Conservation (phyloP, 2,329 filamentous ascomycete species). For the Colletotrichum sp. region DNA sequence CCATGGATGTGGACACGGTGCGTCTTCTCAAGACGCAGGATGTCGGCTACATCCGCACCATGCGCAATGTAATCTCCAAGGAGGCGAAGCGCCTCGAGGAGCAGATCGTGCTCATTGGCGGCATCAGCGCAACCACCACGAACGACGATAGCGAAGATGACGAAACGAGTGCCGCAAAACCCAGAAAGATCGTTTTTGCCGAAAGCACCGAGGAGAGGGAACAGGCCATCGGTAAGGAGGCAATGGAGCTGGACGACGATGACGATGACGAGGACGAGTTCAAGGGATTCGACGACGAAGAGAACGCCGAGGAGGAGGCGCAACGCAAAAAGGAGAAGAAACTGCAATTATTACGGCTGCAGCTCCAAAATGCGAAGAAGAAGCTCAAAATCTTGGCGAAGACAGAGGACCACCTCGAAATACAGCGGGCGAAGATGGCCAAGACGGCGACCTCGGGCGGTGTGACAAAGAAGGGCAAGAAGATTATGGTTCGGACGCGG, state of each 20-base stretch:
- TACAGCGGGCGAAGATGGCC: slow-evolving; percentile 67
- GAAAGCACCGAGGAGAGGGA: slow-evolving; percentile 42
- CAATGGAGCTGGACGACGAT: slow-evolving; percentile 26
- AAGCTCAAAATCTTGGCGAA: slow-evolving; percentile 59
- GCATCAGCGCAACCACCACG: slow-evolving; percentile 33
- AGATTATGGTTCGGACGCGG: slow-evolving; percentile 65
- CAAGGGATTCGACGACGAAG: slow-evolving; percentile 22
- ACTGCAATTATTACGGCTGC: slow-evolving; percentile 49
- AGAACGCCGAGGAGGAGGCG: slow-evolving; percentile 30
- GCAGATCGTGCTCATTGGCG: slow-evolving; percentile 50
- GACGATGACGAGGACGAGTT: slow-evolving; percentile 30
- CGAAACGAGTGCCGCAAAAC: slow-evolving; percentile 28
- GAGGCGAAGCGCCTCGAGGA: slow-evolving; percentile 61
- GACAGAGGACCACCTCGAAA: slow-evolving; percentile 60
- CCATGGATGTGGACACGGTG: slow-evolving; percentile 60
- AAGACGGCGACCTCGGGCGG: slow-evolving; percentile 67
- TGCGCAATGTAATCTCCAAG: slow-evolving; percentile 63
- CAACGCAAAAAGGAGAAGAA: slow-evolving; percentile 44
- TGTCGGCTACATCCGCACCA: slow-evolving; percentile 66
- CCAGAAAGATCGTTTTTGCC: slow-evolving; percentile 59
- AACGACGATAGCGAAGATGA: slow-evolving; percentile 38
- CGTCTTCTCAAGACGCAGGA: slow-evolving; percentile 73
- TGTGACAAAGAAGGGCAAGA: slow-evolving; percentile 63
- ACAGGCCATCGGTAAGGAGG: slow-evolving; percentile 30
- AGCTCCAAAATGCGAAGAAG: slow-evolving; percentile 54